Base-by-base conservation (phyloP, 1,139 yeast species). In the Candida sanyaensis region DNA sequence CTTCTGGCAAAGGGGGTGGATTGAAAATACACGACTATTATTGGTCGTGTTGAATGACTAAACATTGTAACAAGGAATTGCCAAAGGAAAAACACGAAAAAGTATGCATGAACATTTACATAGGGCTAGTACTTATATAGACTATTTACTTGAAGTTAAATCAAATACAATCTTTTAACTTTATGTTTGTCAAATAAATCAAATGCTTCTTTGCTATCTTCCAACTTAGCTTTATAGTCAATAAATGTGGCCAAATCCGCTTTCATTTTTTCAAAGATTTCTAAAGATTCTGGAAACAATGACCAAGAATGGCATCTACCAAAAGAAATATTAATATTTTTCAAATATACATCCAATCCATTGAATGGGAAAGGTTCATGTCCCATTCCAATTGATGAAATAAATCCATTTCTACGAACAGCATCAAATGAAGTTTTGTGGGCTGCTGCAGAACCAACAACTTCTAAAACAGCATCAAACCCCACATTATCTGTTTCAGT, bases 231-330 rank as follows among this genome's bases (percentile, higher is more conserved):
- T 41, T 64, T 66, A 38, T 64, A 63, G 53, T 81, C 87, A 40
- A 83, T 73, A 53, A 83, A 80, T 21, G 64, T 69, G 9, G 60
- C 68, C 52, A 83, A 78, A 46, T 75, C 72, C 24, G 59, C 61
- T 47, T 80, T 76, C 47, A 80, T 60, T 38, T 56, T 52, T 43
- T 75, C 75, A 58, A 83, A 81, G 0, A 80, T 65, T 38, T 68
- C 70, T 40, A 83, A 66, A 0, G 86, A 75, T 46, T 81, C 86
- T 3, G 69, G 73, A 57, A 80, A 82, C 44, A 81, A 67, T 1
- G 85, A 71, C 71, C 84, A 75, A 1, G 81, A 82, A 46, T 84
- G 87, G 59, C 88, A 83, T 56, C 88, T 65, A 2, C 88, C 88
- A 63, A 83, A 83, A 38, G 84, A 82, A 41, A 83, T 59, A 17